Base-by-base conservation (phyloP, 768 basidiomycete species). In the Boletus tylopilopsis region DNA sequence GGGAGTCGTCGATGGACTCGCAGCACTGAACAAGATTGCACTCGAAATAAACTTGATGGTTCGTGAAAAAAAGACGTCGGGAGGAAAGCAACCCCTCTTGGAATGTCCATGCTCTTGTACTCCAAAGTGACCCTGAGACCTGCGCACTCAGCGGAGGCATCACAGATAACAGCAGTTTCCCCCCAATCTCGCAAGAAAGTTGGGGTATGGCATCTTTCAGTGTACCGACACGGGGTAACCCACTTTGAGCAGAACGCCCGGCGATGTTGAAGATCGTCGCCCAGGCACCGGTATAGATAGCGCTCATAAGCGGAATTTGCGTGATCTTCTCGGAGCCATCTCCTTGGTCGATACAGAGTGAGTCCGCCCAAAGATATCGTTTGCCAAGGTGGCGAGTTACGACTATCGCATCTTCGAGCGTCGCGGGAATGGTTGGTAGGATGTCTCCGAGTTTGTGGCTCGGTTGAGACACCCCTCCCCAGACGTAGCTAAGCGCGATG, bases 21-120 rank as follows among this genome's bases (percentile, higher is more conserved):
- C 52, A 54, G 4, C 55, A 55, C 32, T 47, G 47, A 5, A 48
- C 15, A 6, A 43, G 25, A 16, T 52, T 55, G n/a, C 53, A 60
- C 23, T 57, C 55, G 6, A 57, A 62, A 23, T 57, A 59, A 11
- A 61, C 51, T 9, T 59, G 54, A 16, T 56, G 47, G 6, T 50
- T 44, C 2, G 58, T 60, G 42, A 61, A 59, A 51, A 59, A 55
- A 13, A 55, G 32, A 27, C 45, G 46, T 19, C 57, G 53, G 0
- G 43, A 42, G 2, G 60, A 64, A 27, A 59, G 49, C 8, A 61
- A 11, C 1, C 53, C 51, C 34, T 59, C 61, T 25, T 60, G 55
- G 40, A n/a, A 64, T 5, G 53, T 59, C 62, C 55, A 59, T 4
- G 52, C 55, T 38, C 59, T 47, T 3, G 35, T 34, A 0, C 3